Conservation (phyloP, 345 rosid species). For the Populus pruinosa region DNA sequence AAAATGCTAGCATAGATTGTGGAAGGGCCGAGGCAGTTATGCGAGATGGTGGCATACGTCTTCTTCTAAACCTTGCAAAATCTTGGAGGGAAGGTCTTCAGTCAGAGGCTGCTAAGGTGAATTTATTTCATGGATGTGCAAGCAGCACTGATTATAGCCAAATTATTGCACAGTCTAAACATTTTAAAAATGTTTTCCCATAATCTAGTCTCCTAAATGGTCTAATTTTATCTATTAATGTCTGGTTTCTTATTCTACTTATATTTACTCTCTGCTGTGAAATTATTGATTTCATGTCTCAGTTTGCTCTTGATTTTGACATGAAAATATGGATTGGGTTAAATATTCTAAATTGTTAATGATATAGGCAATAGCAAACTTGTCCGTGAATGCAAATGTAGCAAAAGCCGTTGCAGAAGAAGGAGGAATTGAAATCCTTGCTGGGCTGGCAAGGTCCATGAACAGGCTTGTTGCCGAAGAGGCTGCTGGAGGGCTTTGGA, state of each 20-base stretch:
- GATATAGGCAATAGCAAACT: slow-evolving; percentile 37
- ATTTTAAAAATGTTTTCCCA: slow-evolving; percentile 3
- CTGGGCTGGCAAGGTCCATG: slow-evolving; percentile 33
- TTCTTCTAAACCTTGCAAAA: slow-evolving; percentile 34
- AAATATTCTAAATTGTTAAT: background rate
- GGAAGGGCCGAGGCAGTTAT: slow-evolving; percentile 31
- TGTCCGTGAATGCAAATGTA: slow-evolving; percentile 38
- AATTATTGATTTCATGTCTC: slow-evolving; percentile 2
- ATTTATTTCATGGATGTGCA: slow-evolving; percentile 18
- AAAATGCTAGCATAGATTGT: slow-evolving; percentile 35
- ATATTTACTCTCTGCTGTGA: background rate
- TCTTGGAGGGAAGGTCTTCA: slow-evolving; percentile 38
- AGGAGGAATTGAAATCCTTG: slow-evolving; percentile 38
- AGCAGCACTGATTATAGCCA: background rate
- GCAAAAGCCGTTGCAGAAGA: slow-evolving; percentile 37
- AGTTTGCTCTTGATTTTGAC: slow-evolving; percentile 5
- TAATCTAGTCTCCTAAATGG: background rate
- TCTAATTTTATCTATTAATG: background rate
- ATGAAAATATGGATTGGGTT: background rate
- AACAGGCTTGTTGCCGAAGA: slow-evolving; percentile 41
- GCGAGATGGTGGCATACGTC: slow-evolving; percentile 27
- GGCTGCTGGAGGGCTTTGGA: slow-evolving; percentile 47
- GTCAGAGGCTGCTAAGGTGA: slow-evolving; percentile 36
- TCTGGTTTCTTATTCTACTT: background rate
- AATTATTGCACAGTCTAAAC: background rate